Evolutionary conservation across 345 rosid species (phyloP).

Genomic region (Citrus unshiu): DNA sequence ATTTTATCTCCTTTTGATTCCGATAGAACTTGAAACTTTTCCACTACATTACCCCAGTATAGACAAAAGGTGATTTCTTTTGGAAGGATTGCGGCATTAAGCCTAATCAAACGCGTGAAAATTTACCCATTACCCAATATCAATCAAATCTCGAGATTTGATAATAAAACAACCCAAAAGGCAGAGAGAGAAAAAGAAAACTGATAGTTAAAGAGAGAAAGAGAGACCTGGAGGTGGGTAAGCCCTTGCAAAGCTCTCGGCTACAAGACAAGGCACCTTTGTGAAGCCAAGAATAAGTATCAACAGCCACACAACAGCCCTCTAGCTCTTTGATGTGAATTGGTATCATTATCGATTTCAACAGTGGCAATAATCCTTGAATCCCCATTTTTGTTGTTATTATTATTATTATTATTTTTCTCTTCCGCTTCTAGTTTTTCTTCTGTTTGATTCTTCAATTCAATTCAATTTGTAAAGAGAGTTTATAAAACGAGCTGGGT

Average conservation of each 20-base stretch:
- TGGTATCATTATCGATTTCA: slow-evolving; percentile 82
- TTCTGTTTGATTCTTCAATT: not conserved
- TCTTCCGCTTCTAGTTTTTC: not conserved
- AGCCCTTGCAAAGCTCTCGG: slow-evolving; percentile 62
- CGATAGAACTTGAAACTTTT: not conserved
- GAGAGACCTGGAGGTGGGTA: slow-evolving; percentile 54
- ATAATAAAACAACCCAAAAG: not conserved
- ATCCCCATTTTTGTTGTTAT: slow-evolving; percentile 50
- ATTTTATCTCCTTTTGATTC: not conserved
- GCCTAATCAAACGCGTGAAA: not conserved
- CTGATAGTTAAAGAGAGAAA: not conserved
- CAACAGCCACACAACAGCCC: slow-evolving; percentile 80
- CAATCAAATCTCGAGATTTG: slow-evolving; percentile 1
- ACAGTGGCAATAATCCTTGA: slow-evolving; percentile 80
- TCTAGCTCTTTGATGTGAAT: slow-evolving; percentile 69
- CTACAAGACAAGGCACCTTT: slow-evolving; percentile 74
- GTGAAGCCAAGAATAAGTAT: slow-evolving; percentile 95
- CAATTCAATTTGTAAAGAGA: not conserved
- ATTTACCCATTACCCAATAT: slow-evolving; percentile 8
- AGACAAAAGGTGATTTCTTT: not conserved
- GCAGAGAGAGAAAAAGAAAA: not conserved
- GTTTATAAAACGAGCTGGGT: not conserved
- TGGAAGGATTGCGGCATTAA: not conserved
- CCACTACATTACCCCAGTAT: not conserved
- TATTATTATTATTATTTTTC: not conserved